phyloP scores from a whole-genome alignment of 106 monocot genomes.

The Agapanthus africanus region DNA sequence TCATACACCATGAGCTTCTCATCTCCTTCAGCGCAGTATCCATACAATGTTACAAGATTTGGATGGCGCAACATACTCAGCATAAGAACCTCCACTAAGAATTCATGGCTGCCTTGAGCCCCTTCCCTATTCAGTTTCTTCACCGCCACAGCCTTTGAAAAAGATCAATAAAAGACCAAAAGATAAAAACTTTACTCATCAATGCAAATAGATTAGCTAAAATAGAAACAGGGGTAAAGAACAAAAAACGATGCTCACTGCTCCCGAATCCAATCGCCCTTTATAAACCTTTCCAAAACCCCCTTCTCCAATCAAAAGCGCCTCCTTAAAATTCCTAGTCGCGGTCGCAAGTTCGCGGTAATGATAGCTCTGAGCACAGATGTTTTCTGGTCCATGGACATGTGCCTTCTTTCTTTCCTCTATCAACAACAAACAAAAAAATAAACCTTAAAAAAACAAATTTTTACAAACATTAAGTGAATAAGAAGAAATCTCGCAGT shows the following conservation, averaged over 20 bases:
- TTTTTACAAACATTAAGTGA: background rate
- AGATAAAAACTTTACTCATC: too few species aligned
- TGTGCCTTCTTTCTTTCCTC: conserved; percentile 22
- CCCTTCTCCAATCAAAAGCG: conserved; percentile 75
- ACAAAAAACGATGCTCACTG: conserved; percentile 26
- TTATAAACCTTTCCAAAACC: conserved; percentile 88
- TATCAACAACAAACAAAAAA: background rate
- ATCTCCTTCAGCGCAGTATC: conserved; percentile 74
- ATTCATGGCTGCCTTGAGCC: conserved; percentile 68
- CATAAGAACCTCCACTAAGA: conserved; percentile 73
- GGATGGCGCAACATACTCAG: conserved; percentile 50
- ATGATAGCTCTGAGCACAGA: conserved; percentile 46
- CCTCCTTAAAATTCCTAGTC: conserved; percentile 60
- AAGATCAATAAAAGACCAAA: too few species aligned
- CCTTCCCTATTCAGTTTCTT: conserved; percentile 70
- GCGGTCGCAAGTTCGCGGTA: conserved; percentile 65
- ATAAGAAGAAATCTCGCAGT: background rate
- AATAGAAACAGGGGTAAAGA: background rate
- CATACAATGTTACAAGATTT: conserved; percentile 66
- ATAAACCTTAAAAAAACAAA: background rate
- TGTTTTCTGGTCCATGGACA: conserved; percentile 9
- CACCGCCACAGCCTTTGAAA: conserved; percentile 66
- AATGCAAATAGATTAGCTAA: too few species aligned
- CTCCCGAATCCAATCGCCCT: conserved; percentile 45
- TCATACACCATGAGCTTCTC: conserved; percentile 76